A percentile compares a stretch with the other conserved stretches of the same genome.
These are phyloP conservation scores for Alternaria dauci DNA, from an alignment of 2,329 filamentous ascomycete species.

Conservation along the genomic window DNA sequence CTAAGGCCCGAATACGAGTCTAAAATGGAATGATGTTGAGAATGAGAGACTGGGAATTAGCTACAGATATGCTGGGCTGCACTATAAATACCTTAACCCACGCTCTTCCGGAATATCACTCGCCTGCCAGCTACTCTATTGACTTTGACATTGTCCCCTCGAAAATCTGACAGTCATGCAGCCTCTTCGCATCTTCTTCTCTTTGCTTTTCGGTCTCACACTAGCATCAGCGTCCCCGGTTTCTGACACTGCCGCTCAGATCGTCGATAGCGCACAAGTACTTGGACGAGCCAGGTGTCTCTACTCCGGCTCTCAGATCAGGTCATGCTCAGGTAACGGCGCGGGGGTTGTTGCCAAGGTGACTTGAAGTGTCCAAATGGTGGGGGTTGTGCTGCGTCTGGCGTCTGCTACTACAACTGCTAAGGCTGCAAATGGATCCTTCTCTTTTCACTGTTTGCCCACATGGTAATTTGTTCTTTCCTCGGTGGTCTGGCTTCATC, in stretches of 20 bases:
- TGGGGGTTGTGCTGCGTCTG: neutral
- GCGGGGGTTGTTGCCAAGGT: no score
- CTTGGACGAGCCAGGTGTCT: neutral
- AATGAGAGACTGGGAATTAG: neutral
- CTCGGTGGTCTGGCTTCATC: neutral
- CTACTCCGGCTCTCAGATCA: neutral
- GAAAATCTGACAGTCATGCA: neutral
- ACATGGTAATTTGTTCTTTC: neutral
- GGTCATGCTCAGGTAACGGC: neutral
- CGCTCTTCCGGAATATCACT: neutral
- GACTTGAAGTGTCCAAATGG: neutral
- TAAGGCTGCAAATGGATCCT: neutral
- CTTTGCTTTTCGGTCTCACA: neutral
- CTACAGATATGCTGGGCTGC: neutral
- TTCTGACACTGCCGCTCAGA: neutral
- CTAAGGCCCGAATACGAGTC: neutral
- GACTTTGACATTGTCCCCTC: neutral
- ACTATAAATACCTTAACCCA: neutral
- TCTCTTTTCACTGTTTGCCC: neutral
- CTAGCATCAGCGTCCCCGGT: neutral
- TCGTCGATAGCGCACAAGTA: neutral
- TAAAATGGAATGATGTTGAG: neutral
- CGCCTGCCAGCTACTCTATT: neutral
- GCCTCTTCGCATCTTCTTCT: neutral
- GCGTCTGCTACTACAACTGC: neutral